These are phyloP conservation scores for Aspergillus transmontanensis DNA, from an alignment of 2,329 filamentous ascomycete genomes.

Conservation along the genomic window DNA sequence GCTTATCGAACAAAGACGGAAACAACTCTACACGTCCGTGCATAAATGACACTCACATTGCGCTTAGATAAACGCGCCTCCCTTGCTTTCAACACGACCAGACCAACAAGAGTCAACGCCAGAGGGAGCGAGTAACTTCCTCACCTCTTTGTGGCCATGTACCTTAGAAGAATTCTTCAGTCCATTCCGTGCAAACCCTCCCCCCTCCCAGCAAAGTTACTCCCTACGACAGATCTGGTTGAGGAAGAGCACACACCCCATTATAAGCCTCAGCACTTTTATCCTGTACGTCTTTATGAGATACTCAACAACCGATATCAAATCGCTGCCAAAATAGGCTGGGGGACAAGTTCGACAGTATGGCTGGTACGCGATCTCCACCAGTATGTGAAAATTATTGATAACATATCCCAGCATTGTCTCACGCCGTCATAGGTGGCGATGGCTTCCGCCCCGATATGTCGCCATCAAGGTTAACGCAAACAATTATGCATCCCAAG, in stretches of 20 bases:
- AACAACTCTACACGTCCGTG: too few species aligned
- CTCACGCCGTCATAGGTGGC: conserved; percentile 22
- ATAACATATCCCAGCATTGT: conserved; percentile 5
- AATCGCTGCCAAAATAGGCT: conserved; percentile 43
- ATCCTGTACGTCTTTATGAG: conserved; percentile 17
- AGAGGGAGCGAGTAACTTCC: too few species aligned
- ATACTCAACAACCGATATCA: conserved; percentile 39
- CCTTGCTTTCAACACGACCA: too few species aligned
- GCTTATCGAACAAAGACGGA: too few species aligned
- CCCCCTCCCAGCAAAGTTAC: too few species aligned
- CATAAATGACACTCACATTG: too few species aligned
- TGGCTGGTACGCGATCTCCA: conserved; percentile 41
- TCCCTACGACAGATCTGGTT: too few species aligned
- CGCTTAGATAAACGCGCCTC: too few species aligned
- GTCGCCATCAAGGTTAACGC: conserved; percentile 40
- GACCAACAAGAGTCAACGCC: too few species aligned
- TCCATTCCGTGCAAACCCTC: too few species aligned
- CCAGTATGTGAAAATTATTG: conserved; percentile 19
- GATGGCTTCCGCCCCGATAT: conserved; percentile 29
- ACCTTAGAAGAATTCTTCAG: too few species aligned
- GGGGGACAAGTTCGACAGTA: conserved; percentile 44
- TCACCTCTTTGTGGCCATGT: too few species aligned
- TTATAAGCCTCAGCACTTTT: conserved; percentile 20
- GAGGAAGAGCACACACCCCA: conserved; percentile 14
- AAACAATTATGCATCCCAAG: conserved; percentile 25